These are phyloP conservation scores for Moesziomyces antarcticus DNA, from an alignment of 1,284 basidiomycete genomes.

Conservation along the genomic window DNA sequence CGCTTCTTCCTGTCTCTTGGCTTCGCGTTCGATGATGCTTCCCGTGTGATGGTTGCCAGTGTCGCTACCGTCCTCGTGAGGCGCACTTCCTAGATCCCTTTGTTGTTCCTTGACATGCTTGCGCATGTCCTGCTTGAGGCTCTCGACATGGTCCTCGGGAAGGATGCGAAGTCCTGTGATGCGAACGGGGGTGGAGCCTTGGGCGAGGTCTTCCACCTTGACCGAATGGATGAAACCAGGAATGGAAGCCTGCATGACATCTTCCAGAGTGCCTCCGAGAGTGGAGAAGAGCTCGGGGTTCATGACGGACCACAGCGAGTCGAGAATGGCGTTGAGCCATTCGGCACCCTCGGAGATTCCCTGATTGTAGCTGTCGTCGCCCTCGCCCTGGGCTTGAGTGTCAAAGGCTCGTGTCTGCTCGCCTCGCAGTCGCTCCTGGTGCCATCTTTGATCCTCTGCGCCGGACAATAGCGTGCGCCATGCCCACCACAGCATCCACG, in stretches of 20 bases:
- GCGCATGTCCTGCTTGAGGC: slow-evolving; percentile 7
- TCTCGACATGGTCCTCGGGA: slow-evolving; percentile 14
- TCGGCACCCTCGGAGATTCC: slow-evolving; percentile 46
- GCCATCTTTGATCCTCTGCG: slow-evolving; percentile 44
- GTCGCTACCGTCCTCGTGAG: not conserved
- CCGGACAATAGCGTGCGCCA: slow-evolving; percentile 14
- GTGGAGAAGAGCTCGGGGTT: slow-evolving; percentile 43
- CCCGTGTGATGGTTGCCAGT: not conserved
- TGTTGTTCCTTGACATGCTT: slow-evolving; percentile 5
- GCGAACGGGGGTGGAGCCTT: slow-evolving; percentile 49
- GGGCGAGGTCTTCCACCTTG: slow-evolving; percentile 52
- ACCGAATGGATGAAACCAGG: slow-evolving; percentile 49
- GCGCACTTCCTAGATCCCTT: not conserved
- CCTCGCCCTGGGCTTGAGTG: slow-evolving; percentile 5
- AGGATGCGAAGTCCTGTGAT: slow-evolving; percentile 46
- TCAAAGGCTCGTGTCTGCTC: slow-evolving; percentile 13
- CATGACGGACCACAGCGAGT: slow-evolving; percentile 48
- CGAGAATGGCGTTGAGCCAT: slow-evolving; percentile 52
- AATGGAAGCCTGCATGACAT: slow-evolving; percentile 54
- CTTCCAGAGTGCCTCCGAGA: slow-evolving; percentile 48
- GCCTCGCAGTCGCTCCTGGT: slow-evolving; percentile 32
- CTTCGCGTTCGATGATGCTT: not conserved
- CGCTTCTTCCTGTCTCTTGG: slow-evolving; percentile 11
- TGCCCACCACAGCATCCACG: slow-evolving; percentile 49
- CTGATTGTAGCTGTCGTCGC: slow-evolving; percentile 1